phyloP scores from a whole-genome alignment of 2,329 filamentous ascomycete genomes.

The Fusarium sp. region DNA sequence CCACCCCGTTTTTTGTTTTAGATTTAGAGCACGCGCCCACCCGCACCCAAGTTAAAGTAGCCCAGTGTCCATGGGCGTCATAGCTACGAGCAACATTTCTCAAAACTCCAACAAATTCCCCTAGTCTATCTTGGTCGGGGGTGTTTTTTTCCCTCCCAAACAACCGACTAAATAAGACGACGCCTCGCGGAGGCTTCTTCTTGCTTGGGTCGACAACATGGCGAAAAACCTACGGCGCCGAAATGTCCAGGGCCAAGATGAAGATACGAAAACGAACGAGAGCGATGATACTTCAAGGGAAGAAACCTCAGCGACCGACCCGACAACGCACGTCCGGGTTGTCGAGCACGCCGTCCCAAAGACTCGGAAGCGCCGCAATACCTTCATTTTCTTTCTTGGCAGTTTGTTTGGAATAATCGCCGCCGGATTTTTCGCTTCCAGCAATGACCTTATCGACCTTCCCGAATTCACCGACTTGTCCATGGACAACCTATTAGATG shows the following conservation, averaged over 20 bases:
- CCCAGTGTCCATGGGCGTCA: slow-evolving; percentile 29
- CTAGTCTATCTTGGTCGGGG: not conserved
- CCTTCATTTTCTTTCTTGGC: slow-evolving; percentile 86
- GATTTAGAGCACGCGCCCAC: slow-evolving; percentile 33
- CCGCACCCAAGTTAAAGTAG: not conserved
- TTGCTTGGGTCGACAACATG: slow-evolving; percentile 35
- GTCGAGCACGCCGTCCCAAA: slow-evolving; percentile 55
- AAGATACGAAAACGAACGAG: slow-evolving; percentile 32
- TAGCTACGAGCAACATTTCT: slow-evolving; percentile 26
- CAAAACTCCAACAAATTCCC: not conserved
- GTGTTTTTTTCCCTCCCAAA: not conserved
- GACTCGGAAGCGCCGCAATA: slow-evolving; percentile 75
- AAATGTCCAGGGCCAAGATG: slow-evolving; percentile 30
- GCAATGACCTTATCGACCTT: slow-evolving; percentile 87
- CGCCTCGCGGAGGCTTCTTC: slow-evolving; percentile 32
- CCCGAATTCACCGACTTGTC: slow-evolving; percentile 75
- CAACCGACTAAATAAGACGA: slow-evolving; percentile 14
- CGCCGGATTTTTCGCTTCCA: slow-evolving; percentile 88
- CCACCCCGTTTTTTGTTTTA: slow-evolving; percentile 30
- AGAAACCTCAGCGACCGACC: slow-evolving; percentile 38
- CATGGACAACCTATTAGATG: slow-evolving; percentile 86
- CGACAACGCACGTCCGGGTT: slow-evolving; percentile 51
- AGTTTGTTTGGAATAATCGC: slow-evolving; percentile 89
- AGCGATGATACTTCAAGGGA: slow-evolving; percentile 38
- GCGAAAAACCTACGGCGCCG: slow-evolving; percentile 47